Percentiles rank a stretch among this genome's conserved stretches.
Evolutionary conservation across 2,329 filamentous ascomycete genomes (phyloP).

Genomic region (Periconia digitata): DNA sequence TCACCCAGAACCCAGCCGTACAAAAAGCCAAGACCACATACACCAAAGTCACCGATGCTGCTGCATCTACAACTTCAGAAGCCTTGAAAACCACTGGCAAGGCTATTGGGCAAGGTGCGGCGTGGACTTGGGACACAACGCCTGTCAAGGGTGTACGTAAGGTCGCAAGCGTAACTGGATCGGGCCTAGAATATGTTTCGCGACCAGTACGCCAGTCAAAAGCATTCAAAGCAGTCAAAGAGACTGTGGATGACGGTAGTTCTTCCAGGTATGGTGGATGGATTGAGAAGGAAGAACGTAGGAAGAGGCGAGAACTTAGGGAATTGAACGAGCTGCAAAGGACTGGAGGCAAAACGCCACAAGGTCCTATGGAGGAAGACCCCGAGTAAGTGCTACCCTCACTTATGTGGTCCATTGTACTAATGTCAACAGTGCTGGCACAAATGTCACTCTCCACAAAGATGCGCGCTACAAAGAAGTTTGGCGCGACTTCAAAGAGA

Average conservation of each 20-base stretch:
- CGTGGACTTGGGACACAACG: conserved; percentile 96
- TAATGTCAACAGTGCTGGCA: conserved; percentile 70
- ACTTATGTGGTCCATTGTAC: background rate
- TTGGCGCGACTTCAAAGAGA: conserved; percentile 95
- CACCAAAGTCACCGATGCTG: conserved; percentile 79
- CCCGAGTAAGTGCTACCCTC: conserved; percentile 68
- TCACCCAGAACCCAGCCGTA: conserved; percentile 89
- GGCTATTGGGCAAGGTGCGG: conserved; percentile 84
- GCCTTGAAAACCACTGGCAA: conserved; percentile 84
- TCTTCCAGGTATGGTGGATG: conserved; percentile 95
- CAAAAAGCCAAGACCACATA: conserved; percentile 84
- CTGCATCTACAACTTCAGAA: conserved; percentile 74
- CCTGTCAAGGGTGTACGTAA: conserved; percentile 90
- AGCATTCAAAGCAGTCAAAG: conserved; percentile 88
- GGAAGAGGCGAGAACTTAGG: conserved; percentile 72
- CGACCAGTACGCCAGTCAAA: conserved; percentile 92
- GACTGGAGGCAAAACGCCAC: conserved; percentile 45
- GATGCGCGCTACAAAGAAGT: conserved; percentile 97
- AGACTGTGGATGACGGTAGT: conserved; percentile 95
- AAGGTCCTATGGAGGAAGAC: conserved; percentile 74
- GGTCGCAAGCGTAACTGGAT: conserved; percentile 81
- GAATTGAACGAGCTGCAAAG: conserved; percentile 62
- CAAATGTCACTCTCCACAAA: conserved; percentile 93
- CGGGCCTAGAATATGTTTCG: conserved; percentile 90
- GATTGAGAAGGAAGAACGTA: conserved; percentile 93